phyloP scores from a whole-genome alignment of 192 early-diverging fungal species.

The Pilaira anomala region DNA sequence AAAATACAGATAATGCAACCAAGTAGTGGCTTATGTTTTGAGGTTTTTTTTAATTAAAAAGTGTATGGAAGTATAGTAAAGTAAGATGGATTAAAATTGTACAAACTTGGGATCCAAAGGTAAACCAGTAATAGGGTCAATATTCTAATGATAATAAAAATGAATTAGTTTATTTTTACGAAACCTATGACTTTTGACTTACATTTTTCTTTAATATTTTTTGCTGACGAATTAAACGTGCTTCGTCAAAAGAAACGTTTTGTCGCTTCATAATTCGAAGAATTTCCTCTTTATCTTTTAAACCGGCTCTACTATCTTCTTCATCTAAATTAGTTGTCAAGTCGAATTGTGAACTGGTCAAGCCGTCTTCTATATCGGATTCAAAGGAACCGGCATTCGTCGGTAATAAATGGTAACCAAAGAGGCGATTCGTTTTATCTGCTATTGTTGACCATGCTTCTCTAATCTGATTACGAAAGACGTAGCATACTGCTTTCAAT shows the following conservation, averaged over 20 bases:
- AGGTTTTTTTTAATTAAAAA: too few species aligned
- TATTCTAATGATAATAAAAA: constrained; percentile 32
- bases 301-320: constrained; percentile 47
- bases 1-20: background rate
- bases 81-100: too few species aligned
- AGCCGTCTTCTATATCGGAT: constrained; percentile 53
- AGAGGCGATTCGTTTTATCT: constrained; percentile 27
- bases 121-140: constrained; percentile 56
- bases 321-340: constrained; percentile 42
- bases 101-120: constrained; percentile 57
- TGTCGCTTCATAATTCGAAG: constrained; percentile 53
- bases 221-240: constrained; percentile 52
- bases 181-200: background rate
- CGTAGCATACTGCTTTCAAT: background rate
- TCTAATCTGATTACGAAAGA: constrained; percentile 15
- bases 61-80: too few species aligned
- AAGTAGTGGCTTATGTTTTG: too few species aligned
- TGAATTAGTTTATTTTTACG: background rate
- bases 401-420: constrained; percentile 48
- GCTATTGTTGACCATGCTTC: background rate
- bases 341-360: constrained; percentile 55
- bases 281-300: constrained; percentile 54
- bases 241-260: constrained; percentile 54
- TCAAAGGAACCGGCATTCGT: constrained; percentile 48
- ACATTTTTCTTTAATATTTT: constrained; percentile 52